Evolutionary conservation across 768 basidiomycete genomes (phyloP), one percentile per base, ranked within the genome.

Genomic region (Solioccasus polychromus): DNA sequence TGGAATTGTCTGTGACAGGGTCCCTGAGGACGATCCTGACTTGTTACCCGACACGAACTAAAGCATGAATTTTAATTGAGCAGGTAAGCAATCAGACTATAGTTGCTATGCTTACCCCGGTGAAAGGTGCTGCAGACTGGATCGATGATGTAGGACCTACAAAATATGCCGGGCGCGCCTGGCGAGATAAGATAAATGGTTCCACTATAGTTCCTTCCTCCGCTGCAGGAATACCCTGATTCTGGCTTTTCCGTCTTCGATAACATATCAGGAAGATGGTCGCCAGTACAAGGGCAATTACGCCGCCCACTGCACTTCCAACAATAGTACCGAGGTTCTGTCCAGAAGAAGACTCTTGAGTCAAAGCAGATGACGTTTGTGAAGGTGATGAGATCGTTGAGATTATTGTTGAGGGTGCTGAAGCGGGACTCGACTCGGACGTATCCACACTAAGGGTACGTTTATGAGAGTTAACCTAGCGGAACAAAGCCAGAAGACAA

Each of bases 371-470:
- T 4, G 29, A 2, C 3, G 28, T 23, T 15, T 12, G 20, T n/a
- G n/a, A n/a, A n/a, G n/a, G n/a, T 11, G 6, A 5, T 3, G 26
- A 8, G 40, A 12, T 19, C 3, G 12, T 39, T 19, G 50, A 18
- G 3, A 6, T 11, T 17, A 23, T 5, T 3, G 39, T 8, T 8
- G 25, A 1, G 10, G 28, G 22, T 18, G 39, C 5, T 5, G 48
- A 29, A 5, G 8, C 15, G n/a, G 39, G 18, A 22, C 22, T 36
- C 24, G 52, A 31, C 5, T 19, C 19, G 17, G 43, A 32, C 26
- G 25, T 48, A n/a, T n/a, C n/a, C n/a, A n/a, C n/a, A n/a, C 54
- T 55, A 39, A 22, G 2, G 5, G 15, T 35, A 32, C 6, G 19
- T 0, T 4, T 19, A 18, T 52, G 19, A 53, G 50, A 36, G 42